Evolutionary conservation across 1,139 yeast genomes (phyloP), one percentile per base, ranked within the genome.

Genomic region (Geotrichum candidum): DNA sequence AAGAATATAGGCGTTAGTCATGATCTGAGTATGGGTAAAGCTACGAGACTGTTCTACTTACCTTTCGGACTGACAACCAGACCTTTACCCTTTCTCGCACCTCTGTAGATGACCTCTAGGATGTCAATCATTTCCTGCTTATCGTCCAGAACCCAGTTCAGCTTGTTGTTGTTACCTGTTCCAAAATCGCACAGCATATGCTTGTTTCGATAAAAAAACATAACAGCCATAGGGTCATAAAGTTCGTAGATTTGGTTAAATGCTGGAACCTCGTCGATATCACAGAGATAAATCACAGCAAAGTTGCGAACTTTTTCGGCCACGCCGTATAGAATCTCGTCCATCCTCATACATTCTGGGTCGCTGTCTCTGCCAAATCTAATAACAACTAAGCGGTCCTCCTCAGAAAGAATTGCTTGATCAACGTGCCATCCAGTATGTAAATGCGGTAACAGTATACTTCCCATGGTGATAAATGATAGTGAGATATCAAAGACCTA

Each of bases 121-220:
- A 95, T 88, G 73, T 94, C 99, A 46, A 94, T 89, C 78, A 94
- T 74, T 68, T 91, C 98, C 73, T 94, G 97, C 66, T 88, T 87
- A 71, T 89, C 91, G 56, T 84, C 85, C 46, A 94, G 78, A 6
- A 78, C 77, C 75, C 94, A 94, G 71, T 91, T 91, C 76, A 94
- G 78, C 78, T 94, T 94, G 78, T 95, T 94, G 75, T 95, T 94
- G 72, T 94, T 90, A 53, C 99, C 99, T 0, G 99, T 94, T 1
- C 99, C 99, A 74, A 91, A 91, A 77, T 94, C 99, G 76, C 97
- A 90, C 90, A 92, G 68, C 96, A 95, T 92, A 73, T 94, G 99
- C 73, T 91, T 92, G 76, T 94, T 94, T 61, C 96, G 79, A 76
- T 83, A 90, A 73, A 94, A 94, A 72, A 94, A 92, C 98, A 94